phyloP scores from a whole-genome alignment of 1,284 basidiomycete species.

The Ganoderma lingzhi region DNA sequence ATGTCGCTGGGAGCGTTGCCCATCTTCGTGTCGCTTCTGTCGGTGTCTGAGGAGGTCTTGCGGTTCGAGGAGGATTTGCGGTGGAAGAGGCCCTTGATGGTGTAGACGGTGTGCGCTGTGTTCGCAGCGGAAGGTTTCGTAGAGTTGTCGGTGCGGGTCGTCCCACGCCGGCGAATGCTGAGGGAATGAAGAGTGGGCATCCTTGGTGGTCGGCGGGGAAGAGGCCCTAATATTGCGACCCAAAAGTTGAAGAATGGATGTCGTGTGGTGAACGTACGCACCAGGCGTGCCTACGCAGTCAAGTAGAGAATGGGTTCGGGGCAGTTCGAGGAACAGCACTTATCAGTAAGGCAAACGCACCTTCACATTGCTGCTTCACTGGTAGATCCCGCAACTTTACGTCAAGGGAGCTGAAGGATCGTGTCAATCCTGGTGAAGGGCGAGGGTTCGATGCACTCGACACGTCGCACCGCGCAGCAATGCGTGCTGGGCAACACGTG shows the following conservation, averaged over 20 bases:
- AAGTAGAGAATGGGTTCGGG: slow-evolving; percentile 13
- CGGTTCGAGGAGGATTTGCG: slow-evolving; percentile 14
- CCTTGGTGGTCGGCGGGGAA: slow-evolving; percentile 10
- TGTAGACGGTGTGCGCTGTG: slow-evolving; percentile 12
- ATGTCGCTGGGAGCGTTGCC: slow-evolving; percentile 34
- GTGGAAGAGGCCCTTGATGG: slow-evolving; percentile 29
- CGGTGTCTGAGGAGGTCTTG: slow-evolving; percentile 14
- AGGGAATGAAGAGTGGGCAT: slow-evolving; percentile 31
- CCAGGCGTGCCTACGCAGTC: slow-evolving; percentile 25
- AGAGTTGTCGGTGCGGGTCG: slow-evolving; percentile 15
- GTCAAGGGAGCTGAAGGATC: background rate
- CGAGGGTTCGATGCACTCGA: slow-evolving; percentile 12
- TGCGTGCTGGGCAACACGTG: slow-evolving; percentile 21
- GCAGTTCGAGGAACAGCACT: slow-evolving; percentile 13
- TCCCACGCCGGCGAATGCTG: slow-evolving; percentile 31
- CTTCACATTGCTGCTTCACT: background rate
- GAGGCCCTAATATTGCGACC: slow-evolving; percentile 21
- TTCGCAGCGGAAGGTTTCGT: slow-evolving; percentile 12
- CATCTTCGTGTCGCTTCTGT: slow-evolving; percentile 23
- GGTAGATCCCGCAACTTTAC: slow-evolving; percentile 13
- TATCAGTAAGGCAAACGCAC: slow-evolving; percentile 19
- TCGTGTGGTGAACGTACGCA: slow-evolving; percentile 25
- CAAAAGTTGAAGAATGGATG: slow-evolving; percentile 16
- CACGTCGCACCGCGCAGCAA: background rate
- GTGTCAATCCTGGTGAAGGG: background rate